phyloP scores from a whole-genome alignment of 2,329 filamentous ascomycete species.

The Botrytis deweyae region DNA sequence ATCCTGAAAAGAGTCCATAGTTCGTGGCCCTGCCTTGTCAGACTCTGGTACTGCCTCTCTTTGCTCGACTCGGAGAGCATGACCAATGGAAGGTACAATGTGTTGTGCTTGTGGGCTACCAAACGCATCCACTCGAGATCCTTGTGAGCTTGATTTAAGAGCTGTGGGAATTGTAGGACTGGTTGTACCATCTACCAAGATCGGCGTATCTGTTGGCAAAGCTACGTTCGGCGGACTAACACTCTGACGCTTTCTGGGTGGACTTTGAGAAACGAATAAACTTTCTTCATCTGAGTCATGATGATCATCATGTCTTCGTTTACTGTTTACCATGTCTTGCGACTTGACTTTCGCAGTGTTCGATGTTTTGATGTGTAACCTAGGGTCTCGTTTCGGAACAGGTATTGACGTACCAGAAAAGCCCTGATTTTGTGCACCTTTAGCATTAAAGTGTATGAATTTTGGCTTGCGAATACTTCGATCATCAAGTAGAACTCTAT shows the following conservation, averaged over 20 bases:
- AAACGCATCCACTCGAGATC: slow-evolving; percentile 32
- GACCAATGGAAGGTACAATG: slow-evolving; percentile 23
- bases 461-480: slow-evolving; percentile 27
- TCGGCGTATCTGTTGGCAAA: background rate
- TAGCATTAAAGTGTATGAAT: slow-evolving; percentile 28
- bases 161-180: background rate
- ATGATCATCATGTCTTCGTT: background rate
- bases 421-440: slow-evolving; percentile 33
- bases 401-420: slow-evolving; percentile 18
- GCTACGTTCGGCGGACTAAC: slow-evolving; percentile 14
- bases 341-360: slow-evolving; percentile 12
- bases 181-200: background rate
- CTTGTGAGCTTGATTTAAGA: slow-evolving; percentile 29
- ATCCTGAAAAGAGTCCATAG: background rate
- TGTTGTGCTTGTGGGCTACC: slow-evolving; percentile 33
- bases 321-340: background rate
- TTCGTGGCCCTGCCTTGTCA: background rate
- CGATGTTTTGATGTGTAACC: background rate
- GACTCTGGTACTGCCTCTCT: slow-evolving; percentile 16
- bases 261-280: slow-evolving; percentile 10
- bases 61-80: slow-evolving; percentile 24
- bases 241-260: slow-evolving; percentile 27
- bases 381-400: background rate
- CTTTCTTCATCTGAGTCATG: background rate
- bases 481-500: slow-evolving; percentile 23